Conservation (phyloP, 352 stramenopile species). For the Phytopythium boreale region DNA sequence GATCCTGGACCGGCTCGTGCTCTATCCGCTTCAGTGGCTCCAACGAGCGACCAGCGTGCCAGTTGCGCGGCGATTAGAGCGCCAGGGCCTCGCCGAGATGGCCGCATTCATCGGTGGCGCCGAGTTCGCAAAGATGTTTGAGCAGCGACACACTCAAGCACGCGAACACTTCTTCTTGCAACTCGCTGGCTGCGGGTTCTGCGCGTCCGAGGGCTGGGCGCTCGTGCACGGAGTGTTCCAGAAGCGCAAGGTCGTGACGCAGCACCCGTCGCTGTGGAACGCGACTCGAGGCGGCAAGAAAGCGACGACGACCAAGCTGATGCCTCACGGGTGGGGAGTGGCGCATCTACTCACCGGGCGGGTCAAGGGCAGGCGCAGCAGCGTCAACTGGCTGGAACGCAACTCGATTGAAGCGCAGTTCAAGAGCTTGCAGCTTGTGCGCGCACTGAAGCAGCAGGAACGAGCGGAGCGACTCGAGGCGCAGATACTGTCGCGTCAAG, state of each 20-base stretch:
- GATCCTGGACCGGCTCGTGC: slow-evolving; percentile 57
- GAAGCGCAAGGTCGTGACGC: slow-evolving; percentile 27
- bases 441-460: slow-evolving; percentile 67
- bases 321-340: slow-evolving; percentile 78
- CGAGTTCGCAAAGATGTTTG: slow-evolving; percentile 71
- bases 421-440: slow-evolving; percentile 65
- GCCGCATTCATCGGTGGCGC: slow-evolving; percentile 55
- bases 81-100: slow-evolving; percentile 43
- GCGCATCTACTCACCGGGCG: slow-evolving; percentile 64
- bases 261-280: slow-evolving; percentile 16
- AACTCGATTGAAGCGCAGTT: slow-evolving; percentile 74
- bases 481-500: slow-evolving; percentile 63
- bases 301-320: slow-evolving; percentile 18
- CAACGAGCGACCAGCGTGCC: slow-evolving; percentile 47
- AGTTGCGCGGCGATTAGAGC: slow-evolving; percentile 46
- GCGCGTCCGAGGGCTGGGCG: slow-evolving; percentile 64
- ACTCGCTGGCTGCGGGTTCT: slow-evolving; percentile 49
- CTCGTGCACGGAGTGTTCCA: slow-evolving; percentile 79
- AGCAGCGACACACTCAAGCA: slow-evolving; percentile 56
- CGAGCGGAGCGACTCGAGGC: slow-evolving; percentile 56
- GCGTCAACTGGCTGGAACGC: slow-evolving; percentile 53
- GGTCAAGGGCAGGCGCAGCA: slow-evolving; percentile 10
- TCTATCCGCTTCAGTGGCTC: slow-evolving; percentile 61
- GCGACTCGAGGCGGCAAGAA: slow-evolving; percentile 13
- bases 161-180: slow-evolving; percentile 55